Percentiles rank a stretch among this genome's conserved stretches.
These are phyloP conservation scores for Tuber melanosporum DNA, from an alignment of 495 filamentous ascomycete genomes.

Conservation along the genomic window DNA sequence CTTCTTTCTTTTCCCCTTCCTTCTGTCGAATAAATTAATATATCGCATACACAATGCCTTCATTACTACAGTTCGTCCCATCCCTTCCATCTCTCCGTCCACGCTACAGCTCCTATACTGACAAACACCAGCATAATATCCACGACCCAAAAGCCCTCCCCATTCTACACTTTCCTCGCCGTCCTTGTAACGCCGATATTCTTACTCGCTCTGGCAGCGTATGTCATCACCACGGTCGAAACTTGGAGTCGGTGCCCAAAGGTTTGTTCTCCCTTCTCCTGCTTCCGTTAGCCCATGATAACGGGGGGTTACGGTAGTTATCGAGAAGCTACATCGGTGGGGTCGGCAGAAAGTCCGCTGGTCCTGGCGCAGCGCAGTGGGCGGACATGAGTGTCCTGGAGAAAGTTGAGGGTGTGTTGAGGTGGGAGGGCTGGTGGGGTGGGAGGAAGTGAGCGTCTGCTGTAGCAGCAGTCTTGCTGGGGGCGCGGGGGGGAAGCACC, in stretches of 20 bases:
- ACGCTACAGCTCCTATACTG: background rate
- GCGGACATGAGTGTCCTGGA: background rate
- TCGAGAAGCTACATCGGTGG: background rate
- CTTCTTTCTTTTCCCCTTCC: background rate
- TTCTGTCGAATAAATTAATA: background rate
- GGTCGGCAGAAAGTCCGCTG: background rate
- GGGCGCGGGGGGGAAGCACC: background rate
- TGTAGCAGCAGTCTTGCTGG: background rate
- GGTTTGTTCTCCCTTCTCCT: background rate
- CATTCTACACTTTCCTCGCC: background rate
- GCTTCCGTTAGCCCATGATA: background rate
- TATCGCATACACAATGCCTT: background rate
- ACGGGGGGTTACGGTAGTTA: background rate
- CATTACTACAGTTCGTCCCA: background rate
- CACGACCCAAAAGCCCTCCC: background rate
- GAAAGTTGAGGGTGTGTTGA: constrained; percentile 2
- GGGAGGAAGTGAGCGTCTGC: background rate
- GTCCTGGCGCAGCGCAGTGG: background rate
- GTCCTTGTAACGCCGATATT: background rate
- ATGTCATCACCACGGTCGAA: background rate
- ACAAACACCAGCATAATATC: background rate
- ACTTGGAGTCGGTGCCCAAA: background rate
- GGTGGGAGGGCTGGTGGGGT: constrained; percentile 4
- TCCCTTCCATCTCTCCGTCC: background rate
- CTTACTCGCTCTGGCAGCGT: background rate